Percentiles rank a stretch among this genome's conserved stretches.
Evolutionary conservation across 345 rosid genomes (phyloP).

Genomic region (Chamaenerion angustifolium): DNA sequence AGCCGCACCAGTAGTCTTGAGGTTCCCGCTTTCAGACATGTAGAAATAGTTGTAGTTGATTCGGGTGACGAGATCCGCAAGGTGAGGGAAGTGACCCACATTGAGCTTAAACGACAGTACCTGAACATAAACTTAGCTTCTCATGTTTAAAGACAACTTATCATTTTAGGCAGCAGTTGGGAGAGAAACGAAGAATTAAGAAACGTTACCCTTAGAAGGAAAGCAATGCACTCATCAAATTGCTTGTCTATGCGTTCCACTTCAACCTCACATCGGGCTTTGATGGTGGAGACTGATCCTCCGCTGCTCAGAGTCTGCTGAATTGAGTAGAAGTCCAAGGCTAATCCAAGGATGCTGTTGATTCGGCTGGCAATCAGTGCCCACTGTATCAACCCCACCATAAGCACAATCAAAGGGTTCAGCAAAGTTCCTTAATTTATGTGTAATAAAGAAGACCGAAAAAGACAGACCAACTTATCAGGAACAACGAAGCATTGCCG

Average conservation of each 20-base stretch:
- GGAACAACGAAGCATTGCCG: slow-evolving; percentile 96
- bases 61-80: slow-evolving; percentile 85
- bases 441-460: slow-evolving; percentile 1
- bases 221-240: slow-evolving; percentile 80
- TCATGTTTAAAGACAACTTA: neutral
- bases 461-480: slow-evolving; percentile 60
- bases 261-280: slow-evolving; percentile 75
- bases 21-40: slow-evolving; percentile 79
- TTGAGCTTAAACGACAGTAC: slow-evolving; percentile 80
- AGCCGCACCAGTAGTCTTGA: slow-evolving; percentile 48
- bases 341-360: slow-evolving; percentile 75
- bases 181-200: neutral
- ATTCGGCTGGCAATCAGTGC: slow-evolving; percentile 86
- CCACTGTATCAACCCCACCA: slow-evolving; percentile 76
- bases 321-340: slow-evolving; percentile 77
- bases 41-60: slow-evolving; percentile 88
- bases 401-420: no score
- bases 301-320: slow-evolving; percentile 73
- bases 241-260: slow-evolving; percentile 72
- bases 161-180: neutral
- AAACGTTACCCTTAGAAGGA: slow-evolving; percentile 71
- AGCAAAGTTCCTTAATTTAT: neutral
- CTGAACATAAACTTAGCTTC: slow-evolving; percentile 20
- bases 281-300: slow-evolving; percentile 67
- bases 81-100: slow-evolving; percentile 88